Conservation (phyloP, 768 basidiomycete genomes). For the Leccinum subtestaceum region DNA sequence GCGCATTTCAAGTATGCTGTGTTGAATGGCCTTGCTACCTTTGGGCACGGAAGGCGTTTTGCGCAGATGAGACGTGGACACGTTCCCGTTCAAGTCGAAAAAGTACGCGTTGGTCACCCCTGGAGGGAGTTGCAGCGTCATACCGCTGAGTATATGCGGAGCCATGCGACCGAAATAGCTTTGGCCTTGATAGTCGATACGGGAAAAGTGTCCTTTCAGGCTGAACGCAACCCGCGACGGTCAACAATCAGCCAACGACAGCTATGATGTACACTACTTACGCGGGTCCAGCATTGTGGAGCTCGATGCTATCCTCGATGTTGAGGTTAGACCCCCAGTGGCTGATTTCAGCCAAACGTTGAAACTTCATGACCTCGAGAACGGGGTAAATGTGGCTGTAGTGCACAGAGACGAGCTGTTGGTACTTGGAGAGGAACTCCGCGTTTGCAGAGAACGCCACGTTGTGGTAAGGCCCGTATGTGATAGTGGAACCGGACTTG, state of each 20-base stretch:
- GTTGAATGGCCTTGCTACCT: conserved; percentile 47
- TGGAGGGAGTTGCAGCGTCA: conserved; percentile 80
- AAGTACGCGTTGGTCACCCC: conserved; percentile 82
- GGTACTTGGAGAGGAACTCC: conserved; percentile 56
- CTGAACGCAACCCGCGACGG: conserved; percentile 38
- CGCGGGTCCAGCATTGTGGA: conserved; percentile 91
- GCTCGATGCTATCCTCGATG: conserved; percentile 79
- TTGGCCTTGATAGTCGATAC: conserved; percentile 81
- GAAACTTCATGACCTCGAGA: conserved; percentile 67
- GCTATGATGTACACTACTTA: conserved; percentile 42
- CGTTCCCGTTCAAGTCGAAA: conserved; percentile 92
- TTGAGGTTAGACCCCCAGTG: conserved; percentile 98
- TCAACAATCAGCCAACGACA: neutral
- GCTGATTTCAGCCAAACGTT: conserved; percentile 84
- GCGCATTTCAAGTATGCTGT: conserved; percentile 74
- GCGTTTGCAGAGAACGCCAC: conserved; percentile 60
- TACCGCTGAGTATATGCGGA: conserved; percentile 66
- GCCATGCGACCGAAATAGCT: conserved; percentile 63
- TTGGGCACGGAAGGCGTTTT: conserved; percentile 61
- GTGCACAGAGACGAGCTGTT: conserved; percentile 69
- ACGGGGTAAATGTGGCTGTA: conserved; percentile 84
- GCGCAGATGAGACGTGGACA: conserved; percentile 89
- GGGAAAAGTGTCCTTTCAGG: conserved; percentile 94
- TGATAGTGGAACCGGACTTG: conserved; percentile 76
- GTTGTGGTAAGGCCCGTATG: conserved; percentile 85